Conservation (phyloP, 2,329 filamentous ascomycete genomes). For the Parastagonospora avenae region DNA sequence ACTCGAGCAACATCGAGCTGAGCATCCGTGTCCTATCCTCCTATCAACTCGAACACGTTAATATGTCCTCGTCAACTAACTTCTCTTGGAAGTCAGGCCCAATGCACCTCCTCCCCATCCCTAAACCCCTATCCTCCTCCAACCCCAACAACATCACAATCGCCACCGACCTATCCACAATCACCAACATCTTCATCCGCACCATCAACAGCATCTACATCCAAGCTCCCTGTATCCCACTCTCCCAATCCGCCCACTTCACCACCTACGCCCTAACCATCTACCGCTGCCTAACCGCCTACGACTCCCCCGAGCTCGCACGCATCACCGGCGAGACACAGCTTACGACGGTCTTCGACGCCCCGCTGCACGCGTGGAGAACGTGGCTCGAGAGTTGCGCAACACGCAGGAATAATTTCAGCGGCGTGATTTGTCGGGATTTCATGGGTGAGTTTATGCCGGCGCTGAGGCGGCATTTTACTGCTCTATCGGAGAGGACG, state of each 20-base stretch:
- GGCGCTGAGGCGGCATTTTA: slow-evolving; percentile 28
- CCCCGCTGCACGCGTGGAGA: slow-evolving; percentile 58
- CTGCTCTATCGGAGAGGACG: neutral
- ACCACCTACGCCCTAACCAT: slow-evolving; percentile 63
- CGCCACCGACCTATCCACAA: slow-evolving; percentile 65
- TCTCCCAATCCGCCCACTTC: slow-evolving; percentile 62
- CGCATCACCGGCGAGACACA: slow-evolving; percentile 57
- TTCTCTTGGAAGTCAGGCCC: too few relatives aligned
- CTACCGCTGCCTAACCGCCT: slow-evolving; percentile 64
- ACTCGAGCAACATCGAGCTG: too few relatives aligned
- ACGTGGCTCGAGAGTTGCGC: slow-evolving; percentile 56
- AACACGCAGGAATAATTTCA: slow-evolving; percentile 16
- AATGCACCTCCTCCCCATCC: neutral
- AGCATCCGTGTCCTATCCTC: too few relatives aligned
- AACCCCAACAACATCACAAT: slow-evolving; percentile 59
- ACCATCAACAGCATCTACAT: slow-evolving; percentile 68
- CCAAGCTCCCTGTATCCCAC: slow-evolving; percentile 59
- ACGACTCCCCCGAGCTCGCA: slow-evolving; percentile 65
- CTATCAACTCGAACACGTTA: too few relatives aligned
- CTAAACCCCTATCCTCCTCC: too few relatives aligned
- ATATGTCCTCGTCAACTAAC: too few relatives aligned
- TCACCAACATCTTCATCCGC: slow-evolving; percentile 68
- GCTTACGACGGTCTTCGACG: slow-evolving; percentile 61
- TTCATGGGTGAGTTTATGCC: slow-evolving; percentile 38
- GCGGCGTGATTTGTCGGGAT: slow-evolving; percentile 17